phyloP scores from a whole-genome alignment of 306 rosid genomes.

The Adenanthera pavonina region DNA sequence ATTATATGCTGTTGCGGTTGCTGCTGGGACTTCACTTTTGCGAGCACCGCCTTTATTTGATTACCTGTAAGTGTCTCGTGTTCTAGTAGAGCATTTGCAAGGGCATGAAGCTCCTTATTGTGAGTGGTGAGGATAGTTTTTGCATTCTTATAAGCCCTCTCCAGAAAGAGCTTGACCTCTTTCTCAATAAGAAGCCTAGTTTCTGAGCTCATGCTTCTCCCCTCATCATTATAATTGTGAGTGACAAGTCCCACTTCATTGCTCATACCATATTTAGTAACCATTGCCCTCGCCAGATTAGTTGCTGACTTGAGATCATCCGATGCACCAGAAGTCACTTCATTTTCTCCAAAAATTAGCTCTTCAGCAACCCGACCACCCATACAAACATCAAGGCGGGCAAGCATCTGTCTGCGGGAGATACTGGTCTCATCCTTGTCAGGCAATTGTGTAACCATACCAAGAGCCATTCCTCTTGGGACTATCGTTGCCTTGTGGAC shows the following conservation, averaged over 20 bases:
- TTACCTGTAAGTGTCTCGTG: conserved; percentile 77
- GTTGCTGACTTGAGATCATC: conserved; percentile 78
- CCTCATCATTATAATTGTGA: conserved; percentile 77
- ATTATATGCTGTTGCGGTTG: conserved; percentile 47
- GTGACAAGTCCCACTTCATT: conserved; percentile 76
- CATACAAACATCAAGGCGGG: conserved; percentile 83
- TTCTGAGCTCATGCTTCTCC: conserved; percentile 94
- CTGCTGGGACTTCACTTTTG: conserved; percentile 52
- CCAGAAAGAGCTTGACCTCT: conserved; percentile 74
- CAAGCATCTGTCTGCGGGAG: conserved; percentile 87
- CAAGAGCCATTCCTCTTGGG: conserved; percentile 89
- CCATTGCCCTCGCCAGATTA: conserved; percentile 81
- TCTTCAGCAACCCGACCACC: conserved; percentile 97
- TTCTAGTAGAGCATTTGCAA: conserved; percentile 83
- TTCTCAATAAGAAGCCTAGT: conserved; percentile 89
- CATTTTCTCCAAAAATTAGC: conserved; percentile 86
- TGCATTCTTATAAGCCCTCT: conserved; percentile 82
- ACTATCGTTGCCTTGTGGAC: conserved; percentile 94
- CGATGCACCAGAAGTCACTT: conserved; percentile 84
- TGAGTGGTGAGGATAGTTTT: conserved; percentile 80
- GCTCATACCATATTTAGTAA: conserved; percentile 90
- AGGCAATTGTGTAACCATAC: conserved; percentile 87
- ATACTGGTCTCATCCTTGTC: conserved; percentile 73
- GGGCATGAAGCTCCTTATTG: conserved; percentile 79
- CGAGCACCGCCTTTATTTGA: conserved; percentile 72